Conservation (phyloP, 148 eudicot species). For the Linanthus parryae region DNA sequence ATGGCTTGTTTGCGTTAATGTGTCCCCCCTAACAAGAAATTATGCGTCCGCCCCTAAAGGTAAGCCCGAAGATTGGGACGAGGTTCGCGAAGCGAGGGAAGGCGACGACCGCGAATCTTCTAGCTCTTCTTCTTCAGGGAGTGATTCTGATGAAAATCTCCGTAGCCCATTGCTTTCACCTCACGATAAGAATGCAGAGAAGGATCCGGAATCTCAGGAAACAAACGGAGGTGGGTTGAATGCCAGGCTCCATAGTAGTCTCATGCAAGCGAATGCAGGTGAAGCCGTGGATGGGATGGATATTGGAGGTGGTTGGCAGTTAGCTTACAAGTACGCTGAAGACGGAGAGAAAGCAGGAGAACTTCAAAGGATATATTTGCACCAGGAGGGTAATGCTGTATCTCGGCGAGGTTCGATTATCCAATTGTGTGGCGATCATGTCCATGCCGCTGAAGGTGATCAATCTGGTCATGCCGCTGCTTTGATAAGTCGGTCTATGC, state of each 20-base stretch:
- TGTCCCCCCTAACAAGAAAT: no score
- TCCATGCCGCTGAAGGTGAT: constrained; percentile 42
- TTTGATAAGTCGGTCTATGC: constrained; percentile 67
- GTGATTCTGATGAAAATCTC: constrained; percentile 54
- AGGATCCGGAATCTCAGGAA: constrained; percentile 12
- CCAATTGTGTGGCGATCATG: constrained; percentile 42
- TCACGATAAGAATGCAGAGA: constrained; percentile 39
- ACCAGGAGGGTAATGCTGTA: constrained; percentile 46
- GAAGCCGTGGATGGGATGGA: constrained; percentile 55
- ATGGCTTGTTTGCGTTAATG: no score
- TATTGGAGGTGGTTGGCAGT: constrained; percentile 97
- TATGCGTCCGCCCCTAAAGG: no score
- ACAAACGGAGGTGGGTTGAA: background rate
- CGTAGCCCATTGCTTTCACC: constrained; percentile 74
- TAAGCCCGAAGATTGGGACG: constrained; percentile 53
- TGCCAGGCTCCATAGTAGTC: constrained; percentile 27
- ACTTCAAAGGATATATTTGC: constrained; percentile 65
- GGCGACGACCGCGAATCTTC: constrained; percentile 25
- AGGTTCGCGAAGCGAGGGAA: constrained; percentile 29
- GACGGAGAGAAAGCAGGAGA: constrained; percentile 41
- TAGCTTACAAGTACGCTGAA: constrained; percentile 47
- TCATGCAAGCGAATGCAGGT: constrained; percentile 27
- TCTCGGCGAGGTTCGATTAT: constrained; percentile 63
- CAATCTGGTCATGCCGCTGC: constrained; percentile 74
- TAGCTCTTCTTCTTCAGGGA: constrained; percentile 32